Percentiles rank a stretch among this genome's conserved stretches.
phyloP scores from a whole-genome alignment of 2,329 filamentous ascomycete genomes.

The Fusarium devonianum region DNA sequence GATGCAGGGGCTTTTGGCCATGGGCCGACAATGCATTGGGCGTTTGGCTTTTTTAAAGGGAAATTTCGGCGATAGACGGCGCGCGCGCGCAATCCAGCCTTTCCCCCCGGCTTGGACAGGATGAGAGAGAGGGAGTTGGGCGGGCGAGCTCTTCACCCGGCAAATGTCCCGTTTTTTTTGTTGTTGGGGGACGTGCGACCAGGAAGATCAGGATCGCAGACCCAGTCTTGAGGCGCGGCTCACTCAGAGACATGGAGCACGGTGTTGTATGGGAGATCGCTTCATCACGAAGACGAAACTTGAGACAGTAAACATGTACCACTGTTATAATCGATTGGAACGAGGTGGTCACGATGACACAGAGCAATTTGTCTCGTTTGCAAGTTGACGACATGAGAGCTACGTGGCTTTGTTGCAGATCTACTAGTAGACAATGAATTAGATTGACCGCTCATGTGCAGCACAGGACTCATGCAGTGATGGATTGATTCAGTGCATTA shows the following conservation, averaged over 20 bases:
- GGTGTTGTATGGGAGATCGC: slow-evolving; percentile 33
- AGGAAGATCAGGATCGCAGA: slow-evolving; percentile 36
- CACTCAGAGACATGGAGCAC: slow-evolving; percentile 31
- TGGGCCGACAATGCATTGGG: slow-evolving; percentile 34
- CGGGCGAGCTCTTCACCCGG: slow-evolving; percentile 18
- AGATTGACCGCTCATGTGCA: neutral
- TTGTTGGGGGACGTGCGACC: slow-evolving; percentile 38
- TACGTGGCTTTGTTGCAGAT: too few species aligned
- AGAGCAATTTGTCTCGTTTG: neutral
- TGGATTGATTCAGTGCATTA: too few species aligned
- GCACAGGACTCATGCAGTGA: too few species aligned
- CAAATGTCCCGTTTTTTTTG: slow-evolving; percentile 34
- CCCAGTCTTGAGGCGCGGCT: slow-evolving; percentile 32
- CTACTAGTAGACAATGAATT: too few species aligned
- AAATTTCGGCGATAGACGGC: slow-evolving; percentile 34
- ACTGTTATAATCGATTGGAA: slow-evolving; percentile 34
- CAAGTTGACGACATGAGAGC: too few species aligned
- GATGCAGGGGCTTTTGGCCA: slow-evolving; percentile 27
- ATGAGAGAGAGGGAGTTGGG: slow-evolving; percentile 28
- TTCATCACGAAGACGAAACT: slow-evolving; percentile 27
- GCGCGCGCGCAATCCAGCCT: slow-evolving; percentile 22
- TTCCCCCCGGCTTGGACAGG: slow-evolving; percentile 33
- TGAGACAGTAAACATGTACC: slow-evolving; percentile 38
- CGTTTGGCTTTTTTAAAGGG: slow-evolving; percentile 35
- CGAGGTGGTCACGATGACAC: slow-evolving; percentile 26